phyloP scores from a whole-genome alignment of 192 early-diverging fungal species.

The Coemansia biformis region DNA sequence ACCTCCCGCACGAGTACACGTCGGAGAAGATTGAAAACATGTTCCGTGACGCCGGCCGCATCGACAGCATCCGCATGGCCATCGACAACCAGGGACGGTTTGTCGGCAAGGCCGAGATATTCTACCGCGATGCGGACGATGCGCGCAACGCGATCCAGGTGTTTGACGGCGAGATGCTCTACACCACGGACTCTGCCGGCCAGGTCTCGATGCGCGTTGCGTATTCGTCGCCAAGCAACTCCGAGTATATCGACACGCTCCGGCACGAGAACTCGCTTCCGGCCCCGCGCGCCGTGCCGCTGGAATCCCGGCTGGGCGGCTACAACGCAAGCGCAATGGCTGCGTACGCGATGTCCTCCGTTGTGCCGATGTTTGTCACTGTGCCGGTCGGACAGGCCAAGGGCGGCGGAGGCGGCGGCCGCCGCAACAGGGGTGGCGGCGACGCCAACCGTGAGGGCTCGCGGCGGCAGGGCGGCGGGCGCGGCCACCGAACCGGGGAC shows the following conservation, averaged over 20 bases:
- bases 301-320: constrained; percentile 12
- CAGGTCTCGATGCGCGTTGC: constrained; percentile 22
- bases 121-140: constrained; percentile 33
- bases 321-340: no score
- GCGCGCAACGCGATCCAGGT: constrained; percentile 46
- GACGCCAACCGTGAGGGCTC: no score
- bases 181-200: constrained; percentile 14
- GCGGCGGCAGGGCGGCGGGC: constrained; percentile 4
- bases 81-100: constrained; percentile 26
- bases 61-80: constrained; percentile 40
- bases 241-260: constrained; percentile 19
- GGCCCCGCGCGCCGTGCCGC: constrained; percentile 6
- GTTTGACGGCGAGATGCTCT: constrained; percentile 46
- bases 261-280: constrained; percentile 31
- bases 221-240: constrained; percentile 17
- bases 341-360: not conserved
- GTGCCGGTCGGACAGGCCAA: not conserved
- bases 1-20: constrained; percentile 26
- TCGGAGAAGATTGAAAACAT: constrained; percentile 31
- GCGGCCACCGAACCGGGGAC: constrained; percentile 1
- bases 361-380: not conserved
- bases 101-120: constrained; percentile 34
- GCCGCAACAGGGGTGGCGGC: not conserved
- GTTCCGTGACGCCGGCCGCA: constrained; percentile 33
- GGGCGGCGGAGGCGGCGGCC: constrained; percentile 7